phyloP scores from a whole-genome alignment of 1,139 yeast species.

The Protomyces inouyei region DNA sequence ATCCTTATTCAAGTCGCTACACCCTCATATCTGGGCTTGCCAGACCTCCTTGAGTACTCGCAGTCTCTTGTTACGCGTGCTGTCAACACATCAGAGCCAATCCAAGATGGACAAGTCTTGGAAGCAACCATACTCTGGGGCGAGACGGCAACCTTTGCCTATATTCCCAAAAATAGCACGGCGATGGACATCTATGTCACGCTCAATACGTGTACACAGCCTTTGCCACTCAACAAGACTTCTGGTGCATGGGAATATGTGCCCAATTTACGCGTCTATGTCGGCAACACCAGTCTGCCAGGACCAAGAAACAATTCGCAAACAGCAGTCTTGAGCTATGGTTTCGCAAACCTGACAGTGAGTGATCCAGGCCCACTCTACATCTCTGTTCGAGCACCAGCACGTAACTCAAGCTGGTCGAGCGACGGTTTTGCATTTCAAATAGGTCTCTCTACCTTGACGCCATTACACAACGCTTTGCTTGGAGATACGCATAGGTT shows the following conservation, averaged over 20 bases:
- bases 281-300: slow-evolving; percentile 8
- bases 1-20: no score
- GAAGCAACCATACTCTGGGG: slow-evolving; percentile 14
- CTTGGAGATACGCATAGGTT: slow-evolving; percentile 17
- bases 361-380: background rate
- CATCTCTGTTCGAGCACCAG: slow-evolving; percentile 10
- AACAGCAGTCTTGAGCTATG: background rate
- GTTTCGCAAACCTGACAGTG: slow-evolving; percentile 21
- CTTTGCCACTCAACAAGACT: slow-evolving; percentile 8
- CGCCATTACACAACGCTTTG: slow-evolving; percentile 16
- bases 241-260: background rate
- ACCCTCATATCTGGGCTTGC: no score
- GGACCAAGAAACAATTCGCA: slow-evolving; percentile 4
- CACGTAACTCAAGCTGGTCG: slow-evolving; percentile 8
- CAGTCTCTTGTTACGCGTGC: background rate
- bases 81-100: slow-evolving; percentile 10
- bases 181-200: slow-evolving; percentile 2
- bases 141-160: slow-evolving; percentile 1
- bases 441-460: slow-evolving; percentile 8
- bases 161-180: slow-evolving; percentile 5
- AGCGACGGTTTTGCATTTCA: slow-evolving; percentile 8
- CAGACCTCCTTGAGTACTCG: background rate
- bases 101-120: slow-evolving; percentile 10
- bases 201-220: slow-evolving; percentile 23
- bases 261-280: slow-evolving; percentile 1